phyloP scores from a whole-genome alignment of 495 filamentous ascomycete genomes.

The Rusavskia elegans region DNA sequence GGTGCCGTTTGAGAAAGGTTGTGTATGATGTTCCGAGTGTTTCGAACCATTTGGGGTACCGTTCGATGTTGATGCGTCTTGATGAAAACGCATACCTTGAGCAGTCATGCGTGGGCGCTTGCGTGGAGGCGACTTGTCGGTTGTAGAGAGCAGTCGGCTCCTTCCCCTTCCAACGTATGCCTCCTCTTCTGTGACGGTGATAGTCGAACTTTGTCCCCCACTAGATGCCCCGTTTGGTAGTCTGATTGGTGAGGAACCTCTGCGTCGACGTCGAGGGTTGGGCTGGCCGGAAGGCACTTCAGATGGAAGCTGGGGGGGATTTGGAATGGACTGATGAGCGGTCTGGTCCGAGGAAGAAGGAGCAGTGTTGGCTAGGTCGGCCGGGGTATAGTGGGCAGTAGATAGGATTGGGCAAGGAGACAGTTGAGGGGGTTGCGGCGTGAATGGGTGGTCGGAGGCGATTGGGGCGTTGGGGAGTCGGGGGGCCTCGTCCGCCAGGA shows the following conservation, averaged over 20 bases:
- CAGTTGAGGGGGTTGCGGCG: conserved; percentile 19
- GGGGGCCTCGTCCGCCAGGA: conserved; percentile 46
- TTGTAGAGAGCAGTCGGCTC: not conserved
- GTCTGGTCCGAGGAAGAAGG: not conserved
- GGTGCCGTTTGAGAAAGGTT: conserved; percentile 21
- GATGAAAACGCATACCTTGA: conserved; percentile 44
- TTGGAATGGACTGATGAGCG: not conserved
- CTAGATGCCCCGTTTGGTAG: not conserved
- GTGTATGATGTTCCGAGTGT: conserved; percentile 27
- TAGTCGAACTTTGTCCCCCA: not conserved
- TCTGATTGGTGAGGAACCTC: conserved; percentile 9
- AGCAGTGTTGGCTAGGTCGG: not conserved
- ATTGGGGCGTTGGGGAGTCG: conserved; percentile 32
- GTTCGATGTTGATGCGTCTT: conserved; percentile 29
- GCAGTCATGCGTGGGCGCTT: conserved; percentile 46
- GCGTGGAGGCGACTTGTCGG: conserved; percentile 21
- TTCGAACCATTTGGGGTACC: conserved; percentile 33
- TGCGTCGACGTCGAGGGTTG: conserved; percentile 9
- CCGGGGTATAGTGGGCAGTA: conserved; percentile 6
- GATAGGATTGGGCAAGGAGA: conserved; percentile 21
- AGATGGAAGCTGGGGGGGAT: not conserved
- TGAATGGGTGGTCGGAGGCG: conserved; percentile 43
- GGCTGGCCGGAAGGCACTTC: not conserved
- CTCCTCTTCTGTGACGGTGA: not conserved
- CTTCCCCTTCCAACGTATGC: not conserved